A percentile compares a stretch with the other conserved stretches of the same genome.
phyloP scores from a whole-genome alignment of 169 alveolate genomes.

The Eimeria sp. region DNA sequence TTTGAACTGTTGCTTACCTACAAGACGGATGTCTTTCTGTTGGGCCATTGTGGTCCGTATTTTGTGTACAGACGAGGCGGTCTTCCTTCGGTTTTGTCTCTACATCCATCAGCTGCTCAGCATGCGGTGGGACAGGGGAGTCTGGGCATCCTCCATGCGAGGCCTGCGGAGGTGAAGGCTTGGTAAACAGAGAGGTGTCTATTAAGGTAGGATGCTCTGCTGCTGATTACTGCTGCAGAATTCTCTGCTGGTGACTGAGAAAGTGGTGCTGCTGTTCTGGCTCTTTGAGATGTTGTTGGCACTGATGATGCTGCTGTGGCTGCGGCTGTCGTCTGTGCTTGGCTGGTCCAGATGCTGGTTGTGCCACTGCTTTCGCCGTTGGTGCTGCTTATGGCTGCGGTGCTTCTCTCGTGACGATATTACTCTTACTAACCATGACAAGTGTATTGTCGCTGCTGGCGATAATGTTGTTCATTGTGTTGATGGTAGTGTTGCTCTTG shows the following conservation, averaged over 20 bases:
- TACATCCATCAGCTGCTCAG: constrained; percentile 57
- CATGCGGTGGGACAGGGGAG: constrained; percentile 29
- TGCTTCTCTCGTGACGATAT: background rate
- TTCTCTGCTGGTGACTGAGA: background rate
- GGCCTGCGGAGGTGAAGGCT: constrained; percentile 31
- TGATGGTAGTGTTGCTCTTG: background rate
- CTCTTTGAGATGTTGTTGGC: background rate
- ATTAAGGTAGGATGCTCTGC: background rate
- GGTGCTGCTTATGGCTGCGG: background rate
- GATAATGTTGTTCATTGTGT: background rate
- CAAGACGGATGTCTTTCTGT: background rate
- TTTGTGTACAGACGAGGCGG: constrained; percentile 40
- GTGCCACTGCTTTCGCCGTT: background rate
- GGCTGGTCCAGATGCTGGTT: background rate
- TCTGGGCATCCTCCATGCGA: constrained; percentile 11
- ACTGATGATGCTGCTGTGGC: background rate
- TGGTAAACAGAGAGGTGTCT: background rate
- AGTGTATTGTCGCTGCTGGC: background rate
- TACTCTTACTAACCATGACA: background rate
- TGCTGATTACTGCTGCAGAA: background rate
- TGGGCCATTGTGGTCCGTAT: background rate
- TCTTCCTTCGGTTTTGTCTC: constrained; percentile 45
- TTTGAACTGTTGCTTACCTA: background rate
- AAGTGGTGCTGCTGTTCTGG: background rate
- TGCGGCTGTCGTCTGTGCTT: constrained; percentile 2